Base-by-base conservation (phyloP, 139 green algal genomes). In the Chlamydomonas sp. region DNA sequence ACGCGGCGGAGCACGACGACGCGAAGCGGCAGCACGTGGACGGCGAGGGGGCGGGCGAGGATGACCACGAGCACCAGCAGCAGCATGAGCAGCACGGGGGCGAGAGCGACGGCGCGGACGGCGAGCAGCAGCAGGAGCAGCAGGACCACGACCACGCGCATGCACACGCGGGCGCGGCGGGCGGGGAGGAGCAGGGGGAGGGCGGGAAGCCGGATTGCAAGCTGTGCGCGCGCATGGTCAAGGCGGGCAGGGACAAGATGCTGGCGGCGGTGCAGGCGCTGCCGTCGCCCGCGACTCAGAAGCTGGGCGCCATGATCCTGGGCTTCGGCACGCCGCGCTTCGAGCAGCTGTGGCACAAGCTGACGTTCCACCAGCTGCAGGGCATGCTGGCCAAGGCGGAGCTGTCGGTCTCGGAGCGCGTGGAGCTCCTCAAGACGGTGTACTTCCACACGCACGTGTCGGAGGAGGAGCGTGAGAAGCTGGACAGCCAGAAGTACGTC, bases 311-410 rank as follows among this genome's bases (percentile, higher is more conserved):
- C n/a, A 89, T 93, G 84, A 89, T 93, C 77, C 62, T 93, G 88
- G 90, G 78, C 8, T 69, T 81, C 20, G 71, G 81, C 59, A 89
- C 79, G 9, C 76, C 76, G 14, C 80, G 88, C 62, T 75, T 93
- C 9, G 90, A 93, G 15, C 90, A 93, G 88, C 88, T 93, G 76
- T 93, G 90, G 90, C 69, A 77, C 77, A 89, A 89, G 80, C 86
- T 81, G n/a, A 90, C 87, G 20, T 79, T 79, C 69, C 9, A 2
- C 5, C 81, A 86, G 81, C 81, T 86, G 81, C 81, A 86, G 81
- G 81, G 10, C 61, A 87, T 87, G 90, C 79, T 93, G 69, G 20
- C 79, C 76, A 90, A 89, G 84, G 73, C 80, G 6, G 74, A 90
- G 12, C 71, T 92, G 57, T 79, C 76, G 2, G 15, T 92, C 49